These are phyloP conservation scores for Penicillium sp. DNA, from an alignment of 2,329 filamentous ascomycete genomes.

Conservation along the genomic window DNA sequence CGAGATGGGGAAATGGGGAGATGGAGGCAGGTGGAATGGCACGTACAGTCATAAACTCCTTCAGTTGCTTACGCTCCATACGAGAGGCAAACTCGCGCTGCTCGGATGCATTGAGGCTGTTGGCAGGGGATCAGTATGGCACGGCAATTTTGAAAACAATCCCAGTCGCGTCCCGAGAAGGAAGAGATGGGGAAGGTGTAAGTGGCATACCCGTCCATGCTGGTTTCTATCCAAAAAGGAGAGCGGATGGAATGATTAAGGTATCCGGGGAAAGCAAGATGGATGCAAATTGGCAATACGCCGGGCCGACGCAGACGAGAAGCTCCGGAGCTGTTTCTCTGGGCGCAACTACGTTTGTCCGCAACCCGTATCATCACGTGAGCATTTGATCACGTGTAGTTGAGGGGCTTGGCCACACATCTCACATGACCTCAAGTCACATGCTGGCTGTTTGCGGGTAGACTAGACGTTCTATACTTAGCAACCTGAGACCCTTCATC, in stretches of 20 bases:
- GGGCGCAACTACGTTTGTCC: constrained; percentile 19
- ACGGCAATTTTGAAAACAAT: too few relatives aligned
- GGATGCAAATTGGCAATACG: constrained; percentile 6
- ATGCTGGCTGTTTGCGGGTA: too few relatives aligned
- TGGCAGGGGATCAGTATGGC: constrained; percentile 1
- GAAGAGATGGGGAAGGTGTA: background rate
- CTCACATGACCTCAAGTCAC: background rate
- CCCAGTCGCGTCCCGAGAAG: background rate
- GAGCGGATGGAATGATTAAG: background rate
- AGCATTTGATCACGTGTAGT: constrained; percentile 15
- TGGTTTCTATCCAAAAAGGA: constrained; percentile 14
- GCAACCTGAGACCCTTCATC: too few relatives aligned
- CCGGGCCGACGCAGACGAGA: constrained; percentile 5
- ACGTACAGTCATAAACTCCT: constrained; percentile 95
- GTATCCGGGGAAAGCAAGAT: background rate
- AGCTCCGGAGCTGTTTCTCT: constrained; percentile 25
- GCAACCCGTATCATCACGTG: constrained; percentile 8
- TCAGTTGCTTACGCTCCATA: constrained; percentile 98
- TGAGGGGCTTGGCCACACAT: background rate
- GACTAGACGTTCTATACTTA: too few relatives aligned
- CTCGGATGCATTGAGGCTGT: constrained; percentile 70
- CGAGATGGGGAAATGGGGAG: too few relatives aligned
- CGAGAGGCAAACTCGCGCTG: constrained; percentile 90
- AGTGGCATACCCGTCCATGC: constrained; percentile 38
- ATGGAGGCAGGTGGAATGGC: too few relatives aligned